These are phyloP conservation scores for Tolypocladium album DNA, from an alignment of 2,329 filamentous ascomycete species.

Conservation along the genomic window DNA sequence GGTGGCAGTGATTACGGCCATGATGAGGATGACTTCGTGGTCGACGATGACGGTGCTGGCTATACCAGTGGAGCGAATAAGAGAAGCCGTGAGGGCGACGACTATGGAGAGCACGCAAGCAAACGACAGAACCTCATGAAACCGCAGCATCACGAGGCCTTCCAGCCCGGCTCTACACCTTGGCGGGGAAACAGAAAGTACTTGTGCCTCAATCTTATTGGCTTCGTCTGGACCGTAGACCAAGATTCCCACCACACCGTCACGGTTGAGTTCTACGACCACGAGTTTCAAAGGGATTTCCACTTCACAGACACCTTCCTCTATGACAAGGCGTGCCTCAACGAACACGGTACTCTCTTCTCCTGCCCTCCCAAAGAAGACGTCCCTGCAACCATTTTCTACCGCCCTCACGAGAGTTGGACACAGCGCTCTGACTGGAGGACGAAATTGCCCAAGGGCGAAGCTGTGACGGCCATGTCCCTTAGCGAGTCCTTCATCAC, in stretches of 20 bases:
- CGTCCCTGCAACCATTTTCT: constrained; percentile 73
- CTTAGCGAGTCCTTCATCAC: constrained; percentile 86
- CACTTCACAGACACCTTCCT: constrained; percentile 95
- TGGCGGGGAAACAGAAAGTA: constrained; percentile 94
- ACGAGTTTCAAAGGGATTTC: constrained; percentile 83
- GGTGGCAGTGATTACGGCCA: constrained; percentile 42
- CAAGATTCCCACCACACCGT: constrained; percentile 91
- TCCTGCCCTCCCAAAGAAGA: constrained; percentile 63
- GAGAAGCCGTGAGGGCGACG: constrained; percentile 40
- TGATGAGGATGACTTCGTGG: constrained; percentile 71
- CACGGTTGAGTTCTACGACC: constrained; percentile 95
- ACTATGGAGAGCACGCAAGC: constrained; percentile 27
- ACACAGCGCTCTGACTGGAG: constrained; percentile 85
- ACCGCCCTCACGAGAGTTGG: constrained; percentile 95
- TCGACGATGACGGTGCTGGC: constrained; percentile 90
- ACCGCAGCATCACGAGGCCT: constrained; percentile 68
- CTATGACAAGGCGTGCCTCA: constrained; percentile 91
- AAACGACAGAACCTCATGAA: constrained; percentile 40
- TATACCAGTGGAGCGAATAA: constrained; percentile 56
- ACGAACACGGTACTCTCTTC: constrained; percentile 76
- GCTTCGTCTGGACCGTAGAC: constrained; percentile 94
- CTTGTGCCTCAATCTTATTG: constrained; percentile 83
- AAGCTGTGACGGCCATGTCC: constrained; percentile 78
- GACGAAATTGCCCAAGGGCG: constrained; percentile 76
- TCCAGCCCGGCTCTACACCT: constrained; percentile 89